A percentile compares a stretch with the other conserved stretches of the same genome.
Conservation (phyloP, 1,284 basidiomycete species). For the Neolentinus lepideus region DNA sequence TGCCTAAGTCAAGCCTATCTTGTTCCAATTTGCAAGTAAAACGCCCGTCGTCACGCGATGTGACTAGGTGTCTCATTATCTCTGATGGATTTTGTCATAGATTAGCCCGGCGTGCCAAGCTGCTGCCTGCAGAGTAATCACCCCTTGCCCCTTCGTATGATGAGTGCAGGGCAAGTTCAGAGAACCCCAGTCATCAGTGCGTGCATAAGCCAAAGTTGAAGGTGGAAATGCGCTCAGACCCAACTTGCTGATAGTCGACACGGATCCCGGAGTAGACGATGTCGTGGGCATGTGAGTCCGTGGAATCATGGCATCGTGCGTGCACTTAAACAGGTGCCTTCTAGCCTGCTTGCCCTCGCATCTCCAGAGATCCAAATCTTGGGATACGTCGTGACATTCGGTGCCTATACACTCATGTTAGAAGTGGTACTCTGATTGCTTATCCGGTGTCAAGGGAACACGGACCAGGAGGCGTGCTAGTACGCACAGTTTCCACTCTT, state of each 20-base stretch:
- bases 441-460: slow-evolving; percentile 48
- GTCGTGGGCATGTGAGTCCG: slow-evolving; percentile 55
- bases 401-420: slow-evolving; percentile 26
- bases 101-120: no score
- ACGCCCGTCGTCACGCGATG: neutral
- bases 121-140: no score
- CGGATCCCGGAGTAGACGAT: slow-evolving; percentile 92
- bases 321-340: slow-evolving; percentile 10
- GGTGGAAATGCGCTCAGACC: neutral
- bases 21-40: neutral
- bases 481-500: slow-evolving; percentile 22
- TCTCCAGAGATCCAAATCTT: slow-evolving; percentile 76
- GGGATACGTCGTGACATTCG: slow-evolving; percentile 73
- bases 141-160: neutral
- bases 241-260: slow-evolving; percentile 48
- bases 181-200: slow-evolving; percentile 50
- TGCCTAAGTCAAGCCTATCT: neutral
- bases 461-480: slow-evolving; percentile 56
- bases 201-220: neutral
- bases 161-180: slow-evolving; percentile 4
- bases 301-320: slow-evolving; percentile 23
- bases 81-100: neutral
- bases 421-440: slow-evolving; percentile 5
- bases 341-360: slow-evolving; percentile 57
- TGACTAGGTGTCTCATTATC: neutral